phyloP scores from a whole-genome alignment of 2,329 filamentous ascomycete species.

The Pseudogymnoascus verrucosus region DNA sequence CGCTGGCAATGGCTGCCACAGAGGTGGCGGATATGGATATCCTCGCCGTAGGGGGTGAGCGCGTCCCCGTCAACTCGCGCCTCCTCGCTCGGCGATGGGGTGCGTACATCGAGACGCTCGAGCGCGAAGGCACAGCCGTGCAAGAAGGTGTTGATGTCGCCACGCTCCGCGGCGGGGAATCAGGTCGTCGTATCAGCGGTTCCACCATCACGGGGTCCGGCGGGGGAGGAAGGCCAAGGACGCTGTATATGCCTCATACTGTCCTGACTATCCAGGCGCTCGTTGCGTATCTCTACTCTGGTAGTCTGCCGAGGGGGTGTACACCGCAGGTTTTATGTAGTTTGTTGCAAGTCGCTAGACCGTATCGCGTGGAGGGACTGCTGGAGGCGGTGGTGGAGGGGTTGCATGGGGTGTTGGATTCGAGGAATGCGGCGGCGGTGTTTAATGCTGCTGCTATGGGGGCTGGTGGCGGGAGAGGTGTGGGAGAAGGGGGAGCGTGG shows the following conservation, averaged over 20 bases:
- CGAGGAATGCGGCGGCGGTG: constrained; percentile 87
- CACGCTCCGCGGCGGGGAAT: constrained; percentile 48
- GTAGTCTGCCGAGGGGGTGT: constrained; percentile 72
- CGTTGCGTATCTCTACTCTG: constrained; percentile 90
- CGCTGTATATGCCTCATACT: constrained; percentile 89
- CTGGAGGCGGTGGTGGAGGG: constrained; percentile 89
- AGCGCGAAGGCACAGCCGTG: constrained; percentile 70
- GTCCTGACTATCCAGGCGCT: constrained; percentile 82
- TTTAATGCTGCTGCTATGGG: constrained; percentile 99
- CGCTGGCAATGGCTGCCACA: constrained; percentile 67
- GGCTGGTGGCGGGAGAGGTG: constrained; percentile 46
- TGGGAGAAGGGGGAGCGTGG: too few relatives aligned
- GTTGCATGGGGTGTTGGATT: constrained; percentile 81
- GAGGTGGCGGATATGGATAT: constrained; percentile 97
- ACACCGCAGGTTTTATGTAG: constrained; percentile 95
- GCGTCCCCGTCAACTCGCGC: constrained; percentile 88
- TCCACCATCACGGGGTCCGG: not conserved
- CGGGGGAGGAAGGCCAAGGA: constrained; percentile 60
- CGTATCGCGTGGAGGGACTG: constrained; percentile 87
- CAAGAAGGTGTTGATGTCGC: constrained; percentile 66
- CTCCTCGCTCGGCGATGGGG: constrained; percentile 86
- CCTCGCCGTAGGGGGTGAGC: constrained; percentile 80
- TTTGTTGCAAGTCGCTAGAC: constrained; percentile 82
- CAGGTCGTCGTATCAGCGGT: not conserved
- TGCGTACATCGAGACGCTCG: constrained; percentile 86